Evolutionary conservation across 495 filamentous ascomycete genomes (phyloP).

Genomic region (Annulohypoxylon bovei): DNA sequence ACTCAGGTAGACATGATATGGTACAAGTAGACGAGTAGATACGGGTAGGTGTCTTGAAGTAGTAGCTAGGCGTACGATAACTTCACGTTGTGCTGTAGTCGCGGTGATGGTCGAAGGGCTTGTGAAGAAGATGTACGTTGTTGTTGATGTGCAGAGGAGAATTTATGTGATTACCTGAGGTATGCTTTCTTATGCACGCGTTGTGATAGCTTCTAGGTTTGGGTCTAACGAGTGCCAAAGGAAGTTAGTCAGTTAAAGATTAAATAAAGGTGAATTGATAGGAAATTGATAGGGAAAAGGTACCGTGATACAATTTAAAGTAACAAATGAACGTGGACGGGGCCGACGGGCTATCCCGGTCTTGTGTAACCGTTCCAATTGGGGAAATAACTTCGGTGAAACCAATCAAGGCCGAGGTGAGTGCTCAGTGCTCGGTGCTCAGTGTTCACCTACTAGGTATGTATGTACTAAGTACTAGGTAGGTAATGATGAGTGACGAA

Average conservation of each 20-base stretch:
- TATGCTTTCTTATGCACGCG: constrained; percentile 19
- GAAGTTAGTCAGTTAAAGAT: constrained; percentile 22
- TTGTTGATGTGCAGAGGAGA: constrained; percentile 10
- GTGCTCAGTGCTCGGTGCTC: too few species aligned
- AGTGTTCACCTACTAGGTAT: too few species aligned
- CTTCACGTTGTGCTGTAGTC: not conserved
- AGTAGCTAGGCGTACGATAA: constrained; percentile 6
- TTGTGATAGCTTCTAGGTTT: constrained; percentile 32
- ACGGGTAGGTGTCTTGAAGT: not conserved
- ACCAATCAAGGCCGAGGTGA: constrained; percentile 31
- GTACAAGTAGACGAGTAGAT: not conserved
- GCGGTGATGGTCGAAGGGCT: not conserved
- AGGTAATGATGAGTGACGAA: too few species aligned
- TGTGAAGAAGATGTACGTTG: constrained; percentile 4
- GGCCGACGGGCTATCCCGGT: constrained; percentile 37
- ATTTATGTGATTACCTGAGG: constrained; percentile 9
- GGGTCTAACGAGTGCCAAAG: constrained; percentile 25
- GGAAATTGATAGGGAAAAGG: not conserved
- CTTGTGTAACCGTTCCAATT: constrained; percentile 33
- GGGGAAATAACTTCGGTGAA: constrained; percentile 30
- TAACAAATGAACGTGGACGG: constrained; percentile 31
- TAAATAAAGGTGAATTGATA: constrained; percentile 9
- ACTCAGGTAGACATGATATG: not conserved
- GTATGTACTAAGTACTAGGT: too few species aligned
- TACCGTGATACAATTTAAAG: constrained; percentile 8